Evolutionary conservation across 208 protist species (phyloP), one percentile per base, ranked within the genome.

Genomic region (Leishmania guyanensis): DNA sequence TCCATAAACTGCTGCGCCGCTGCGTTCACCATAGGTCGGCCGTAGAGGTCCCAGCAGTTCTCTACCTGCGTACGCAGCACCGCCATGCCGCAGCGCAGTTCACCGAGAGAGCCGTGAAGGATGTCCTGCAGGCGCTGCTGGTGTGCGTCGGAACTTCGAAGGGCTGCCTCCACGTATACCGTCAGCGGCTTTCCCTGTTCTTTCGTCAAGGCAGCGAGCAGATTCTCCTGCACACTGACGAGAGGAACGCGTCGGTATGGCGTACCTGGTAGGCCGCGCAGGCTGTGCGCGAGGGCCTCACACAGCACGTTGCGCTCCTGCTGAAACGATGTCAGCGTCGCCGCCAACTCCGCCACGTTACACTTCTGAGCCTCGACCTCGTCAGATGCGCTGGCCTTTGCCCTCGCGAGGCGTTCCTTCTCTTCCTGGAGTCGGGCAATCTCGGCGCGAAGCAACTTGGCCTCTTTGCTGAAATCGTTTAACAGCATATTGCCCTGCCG

Each of bases 21-120:
- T 2, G 71, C 71, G 17, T 75, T 84, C 9, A 53, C 65, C 82
- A 90, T 77, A 43, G 84, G 60, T 26, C 29, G 58, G 12, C 79
- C 66, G 60, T 84, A 99, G 22, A 92, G 91, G 39, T 92, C 73
- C 75, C 95, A 96, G 80, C 91, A 85, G 54, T 90, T 62, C 73
- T 88, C 84, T 29, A 98, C 80, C 72, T 94, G 88, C 29, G 91
- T 71, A 0, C 92, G 94, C 29, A 99, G 81, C 0, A 70, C 85
- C 29, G 87, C 70, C 26, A 91, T 77, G n/a, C 78, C 83, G 2
- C 83, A 71, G 4, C 97, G 87, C 12, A 96, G 78, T 46, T 91
- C 81, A 33, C 60, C 54, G 36, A 98, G 78, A 73, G 88, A 87
- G 46, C 84, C 79, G 71, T 97, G 94, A 20, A 97, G 91, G 81